phyloP scores from a whole-genome alignment of 352 stramenopile genomes.

The Discostella stelligera region DNA sequence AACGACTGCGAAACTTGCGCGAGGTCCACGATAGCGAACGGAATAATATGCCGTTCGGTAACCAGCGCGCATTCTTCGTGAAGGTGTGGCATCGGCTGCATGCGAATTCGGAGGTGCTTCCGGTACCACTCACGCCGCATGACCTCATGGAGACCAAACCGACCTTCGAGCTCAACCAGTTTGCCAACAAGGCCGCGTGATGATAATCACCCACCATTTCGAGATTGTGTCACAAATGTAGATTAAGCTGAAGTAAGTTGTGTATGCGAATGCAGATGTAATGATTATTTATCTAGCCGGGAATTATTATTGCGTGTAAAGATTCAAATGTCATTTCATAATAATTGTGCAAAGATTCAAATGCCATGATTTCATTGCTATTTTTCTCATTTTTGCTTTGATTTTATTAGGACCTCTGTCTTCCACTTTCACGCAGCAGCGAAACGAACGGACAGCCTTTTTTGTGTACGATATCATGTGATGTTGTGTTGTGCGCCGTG shows the following conservation, averaged over 20 bases:
- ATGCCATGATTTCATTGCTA: no score
- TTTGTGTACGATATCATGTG: no score
- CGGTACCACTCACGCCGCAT: neutral
- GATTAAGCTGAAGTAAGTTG: no score
- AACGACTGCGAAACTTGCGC: conserved; percentile 52
- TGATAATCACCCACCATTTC: neutral
- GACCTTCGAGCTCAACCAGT: neutral
- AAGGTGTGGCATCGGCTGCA: conserved; percentile 74
- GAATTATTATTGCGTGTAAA: no score
- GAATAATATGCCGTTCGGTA: conserved; percentile 74
- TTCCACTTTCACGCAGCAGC: no score
- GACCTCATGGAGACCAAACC: neutral
- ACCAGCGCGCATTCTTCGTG: conserved; percentile 75
- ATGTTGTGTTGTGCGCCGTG: no score
- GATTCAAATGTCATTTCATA: no score
- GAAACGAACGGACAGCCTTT: no score
- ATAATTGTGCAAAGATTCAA: no score
- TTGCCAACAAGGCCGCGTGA: neutral
- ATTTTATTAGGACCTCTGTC: no score
- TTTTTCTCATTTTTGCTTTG: no score
- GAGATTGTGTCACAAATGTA: neutral
- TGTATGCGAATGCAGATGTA: neutral
- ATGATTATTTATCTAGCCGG: no score
- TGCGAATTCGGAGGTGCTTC: neutral
- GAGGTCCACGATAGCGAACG: conserved; percentile 64